A percentile compares a stretch with the other conserved stretches of the same genome.
Evolutionary conservation across 768 basidiomycete species (phyloP).

Genomic region (Ramaria sp.): DNA sequence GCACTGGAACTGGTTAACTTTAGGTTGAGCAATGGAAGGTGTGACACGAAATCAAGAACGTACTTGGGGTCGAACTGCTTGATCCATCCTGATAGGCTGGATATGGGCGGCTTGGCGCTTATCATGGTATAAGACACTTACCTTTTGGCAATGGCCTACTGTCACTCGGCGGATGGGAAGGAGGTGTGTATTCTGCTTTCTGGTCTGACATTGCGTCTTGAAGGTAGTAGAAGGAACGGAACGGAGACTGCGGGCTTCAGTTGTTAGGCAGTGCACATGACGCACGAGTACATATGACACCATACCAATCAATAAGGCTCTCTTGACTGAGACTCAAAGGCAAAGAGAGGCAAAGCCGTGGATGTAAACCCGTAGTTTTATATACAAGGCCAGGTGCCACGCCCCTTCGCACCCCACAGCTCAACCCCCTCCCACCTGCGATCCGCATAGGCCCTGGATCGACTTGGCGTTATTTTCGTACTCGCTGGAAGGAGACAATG

Average conservation of each 20-base stretch:
- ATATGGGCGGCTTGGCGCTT: background rate
- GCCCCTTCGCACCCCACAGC: too few species aligned
- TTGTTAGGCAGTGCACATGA: background rate
- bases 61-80: slow-evolving; percentile 6
- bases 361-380: too few species aligned
- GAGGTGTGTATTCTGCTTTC: slow-evolving; percentile 1
- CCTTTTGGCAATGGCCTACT: slow-evolving; percentile 8
- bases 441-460: too few species aligned
- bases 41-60: background rate
- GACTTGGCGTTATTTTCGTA: too few species aligned
- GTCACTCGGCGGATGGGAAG: background rate
- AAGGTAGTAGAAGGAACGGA: background rate
- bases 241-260: too few species aligned
- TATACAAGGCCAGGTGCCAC: too few species aligned
- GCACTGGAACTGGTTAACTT: background rate
- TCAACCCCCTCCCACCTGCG: too few species aligned
- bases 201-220: slow-evolving; percentile 4
- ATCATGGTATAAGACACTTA: background rate
- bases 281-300: background rate
- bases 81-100: slow-evolving; percentile 1
- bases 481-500: too few species aligned
- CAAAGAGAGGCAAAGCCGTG: too few species aligned
- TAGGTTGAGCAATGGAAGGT: background rate
- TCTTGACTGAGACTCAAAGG: too few species aligned
- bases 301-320: too few species aligned